phyloP scores from a whole-genome alignment of 805 yeast species.

The Brettanomyces custersianus region DNA sequence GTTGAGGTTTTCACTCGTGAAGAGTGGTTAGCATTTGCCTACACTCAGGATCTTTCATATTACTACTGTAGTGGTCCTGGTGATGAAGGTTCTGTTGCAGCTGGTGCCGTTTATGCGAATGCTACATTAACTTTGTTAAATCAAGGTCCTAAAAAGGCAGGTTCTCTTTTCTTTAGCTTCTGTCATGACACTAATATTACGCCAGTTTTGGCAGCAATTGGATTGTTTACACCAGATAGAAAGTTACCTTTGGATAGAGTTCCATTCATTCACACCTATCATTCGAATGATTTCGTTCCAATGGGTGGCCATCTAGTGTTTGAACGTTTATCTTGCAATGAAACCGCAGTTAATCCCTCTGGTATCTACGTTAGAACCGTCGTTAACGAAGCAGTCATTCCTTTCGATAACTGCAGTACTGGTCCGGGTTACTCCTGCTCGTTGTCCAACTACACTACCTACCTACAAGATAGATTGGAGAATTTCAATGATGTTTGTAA shows the following conservation, averaged over 20 bases:
- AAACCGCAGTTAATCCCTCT: slow-evolving; percentile 1
- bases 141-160: slow-evolving; percentile 6
- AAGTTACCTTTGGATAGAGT: slow-evolving; percentile 37
- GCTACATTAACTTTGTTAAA: slow-evolving; percentile 31
- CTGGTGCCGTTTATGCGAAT: slow-evolving; percentile 50
- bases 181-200: slow-evolving; percentile 62
- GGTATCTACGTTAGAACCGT: slow-evolving; percentile 35
- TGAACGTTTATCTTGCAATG: slow-evolving; percentile 35
- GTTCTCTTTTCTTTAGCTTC: slow-evolving; percentile 52
- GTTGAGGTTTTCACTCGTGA: slow-evolving; percentile 58
- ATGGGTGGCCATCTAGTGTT: slow-evolving; percentile 40
- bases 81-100: slow-evolving; percentile 38
- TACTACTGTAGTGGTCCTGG: slow-evolving; percentile 61
- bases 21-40: slow-evolving; percentile 53
- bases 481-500: slow-evolving; percentile 3
- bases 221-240: slow-evolving; percentile 32
- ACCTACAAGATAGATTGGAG: neutral
- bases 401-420: slow-evolving; percentile 32
- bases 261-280: slow-evolving; percentile 24
- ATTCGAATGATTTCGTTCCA: slow-evolving; percentile 31
- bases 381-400: slow-evolving; percentile 47
- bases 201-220: slow-evolving; percentile 51
- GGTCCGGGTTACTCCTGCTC: slow-evolving; percentile 51
- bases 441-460: slow-evolving; percentile 17
- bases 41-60: slow-evolving; percentile 43